These are phyloP conservation scores for Lepiota venenata DNA, from an alignment of 768 basidiomycete species.

Conservation along the genomic window DNA sequence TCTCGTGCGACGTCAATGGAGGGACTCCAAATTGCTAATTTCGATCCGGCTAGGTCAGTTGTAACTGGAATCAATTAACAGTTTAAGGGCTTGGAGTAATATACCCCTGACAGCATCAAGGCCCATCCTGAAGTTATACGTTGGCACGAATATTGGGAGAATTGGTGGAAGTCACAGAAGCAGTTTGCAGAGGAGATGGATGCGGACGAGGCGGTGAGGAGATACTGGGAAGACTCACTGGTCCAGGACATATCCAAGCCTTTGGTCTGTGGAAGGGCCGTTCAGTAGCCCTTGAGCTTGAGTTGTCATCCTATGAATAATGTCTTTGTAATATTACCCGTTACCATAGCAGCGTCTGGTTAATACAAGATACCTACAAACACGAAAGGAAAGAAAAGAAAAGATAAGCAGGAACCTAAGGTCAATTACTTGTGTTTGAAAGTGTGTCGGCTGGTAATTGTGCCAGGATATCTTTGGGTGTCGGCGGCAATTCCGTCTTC, in stretches of 20 bases:
- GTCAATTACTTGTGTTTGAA: not conserved
- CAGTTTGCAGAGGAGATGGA: constrained; percentile 19
- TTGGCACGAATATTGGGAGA: constrained; percentile 44
- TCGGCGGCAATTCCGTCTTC: constrained; percentile 8
- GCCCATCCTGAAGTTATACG: constrained; percentile 55
- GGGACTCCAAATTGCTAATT: constrained; percentile 58
- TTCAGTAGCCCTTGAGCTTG: too few relatives aligned
- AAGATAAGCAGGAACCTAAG: not conserved
- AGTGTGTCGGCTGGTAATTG: not conserved
- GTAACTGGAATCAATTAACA: too few relatives aligned
- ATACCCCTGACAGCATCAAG: constrained; percentile 32
- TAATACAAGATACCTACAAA: not conserved
- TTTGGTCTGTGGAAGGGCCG: too few relatives aligned
- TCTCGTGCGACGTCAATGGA: constrained; percentile 67
- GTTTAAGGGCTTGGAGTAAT: too few relatives aligned
- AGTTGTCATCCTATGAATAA: too few relatives aligned
- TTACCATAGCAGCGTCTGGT: not conserved
- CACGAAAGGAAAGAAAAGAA: not conserved
- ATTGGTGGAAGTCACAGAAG: constrained; percentile 13
- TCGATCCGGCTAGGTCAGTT: constrained; percentile 50
- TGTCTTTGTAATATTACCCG: too few relatives aligned
- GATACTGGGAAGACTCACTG: constrained; percentile 12
- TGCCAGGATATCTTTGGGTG: constrained; percentile 5
- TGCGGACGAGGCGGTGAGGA: constrained; percentile 19
- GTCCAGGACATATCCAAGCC: not conserved